Evolutionary conservation across 495 filamentous ascomycete genomes (phyloP), one percentile per base, ranked within the genome.

Genomic region (Aspergillus ellipticus): DNA sequence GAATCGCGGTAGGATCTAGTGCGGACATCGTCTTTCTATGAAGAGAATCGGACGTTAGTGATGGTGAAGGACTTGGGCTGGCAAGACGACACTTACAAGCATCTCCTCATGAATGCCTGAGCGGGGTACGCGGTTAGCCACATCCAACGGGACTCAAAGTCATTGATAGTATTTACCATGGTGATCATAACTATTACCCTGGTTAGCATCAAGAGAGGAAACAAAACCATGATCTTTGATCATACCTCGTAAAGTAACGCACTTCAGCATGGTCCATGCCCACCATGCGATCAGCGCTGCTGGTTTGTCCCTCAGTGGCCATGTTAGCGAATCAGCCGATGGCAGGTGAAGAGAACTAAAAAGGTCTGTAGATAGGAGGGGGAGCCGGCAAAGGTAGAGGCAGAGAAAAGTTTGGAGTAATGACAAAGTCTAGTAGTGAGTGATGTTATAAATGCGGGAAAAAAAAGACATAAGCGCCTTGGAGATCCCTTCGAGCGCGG

Each of bases 101-200:
- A 97, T 97, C 75, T 97, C 92, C 79, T 97, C 92, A 67, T 97
- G 92, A 62, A 97, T 96, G 67, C 92, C 90, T 95, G 68, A 72
- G 71, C 65, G 64, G 67, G 63, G 55, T 55, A 57, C 21, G 15
- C 49, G 5, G 37, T 62, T 62, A 63, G 58, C 50, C 52, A 53
- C 16, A 50, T 42, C 33, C 39, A 22, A 28, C 49, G 33, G 4
- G 20, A 55, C 17, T 20, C 22, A 57, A 56, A 54, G 43, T 56
- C 22, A 22, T 42, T 42, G 56, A 33, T 35, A 26, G 11, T 35
- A 61, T 50, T 75, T 82, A 95, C 90, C 92, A 81, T 96, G 92
- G 69, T 96, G 92, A 71, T 96, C 94, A 68, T 96, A 96, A 72
- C 90, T 95, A 70, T 63, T 13, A 37, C 41, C 24, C 31, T 19